These are phyloP conservation scores for Pseudogymnoascus destructans DNA, from an alignment of 2,329 filamentous ascomycete genomes.

Conservation along the genomic window DNA sequence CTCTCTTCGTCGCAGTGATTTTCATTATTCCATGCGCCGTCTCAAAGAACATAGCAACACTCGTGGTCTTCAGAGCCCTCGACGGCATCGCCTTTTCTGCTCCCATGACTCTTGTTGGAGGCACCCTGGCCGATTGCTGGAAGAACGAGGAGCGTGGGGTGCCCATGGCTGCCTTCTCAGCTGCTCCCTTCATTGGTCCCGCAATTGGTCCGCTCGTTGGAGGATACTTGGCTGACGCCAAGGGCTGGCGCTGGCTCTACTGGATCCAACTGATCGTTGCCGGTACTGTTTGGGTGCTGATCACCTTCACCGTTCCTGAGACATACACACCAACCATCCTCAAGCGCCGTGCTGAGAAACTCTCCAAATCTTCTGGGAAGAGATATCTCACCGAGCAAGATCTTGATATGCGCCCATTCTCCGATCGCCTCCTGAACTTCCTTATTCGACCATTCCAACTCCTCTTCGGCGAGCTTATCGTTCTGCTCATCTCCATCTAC, in stretches of 20 bases:
- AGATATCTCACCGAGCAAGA: slow-evolving; percentile 65
- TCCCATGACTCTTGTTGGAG: slow-evolving; percentile 75
- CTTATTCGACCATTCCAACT: slow-evolving; percentile 74
- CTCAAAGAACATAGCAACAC: slow-evolving; percentile 59
- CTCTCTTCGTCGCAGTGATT: slow-evolving; percentile 46
- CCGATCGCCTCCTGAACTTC: slow-evolving; percentile 59
- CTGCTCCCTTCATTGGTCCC: slow-evolving; percentile 71
- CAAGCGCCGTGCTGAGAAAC: slow-evolving; percentile 52
- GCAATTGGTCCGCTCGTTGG: slow-evolving; percentile 66
- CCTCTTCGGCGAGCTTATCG: slow-evolving; percentile 71
- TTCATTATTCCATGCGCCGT: slow-evolving; percentile 74
- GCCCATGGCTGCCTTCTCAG: slow-evolving; percentile 75
- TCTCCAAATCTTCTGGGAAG: slow-evolving; percentile 57
- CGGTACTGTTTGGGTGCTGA: slow-evolving; percentile 55
- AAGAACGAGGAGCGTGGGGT: slow-evolving; percentile 70
- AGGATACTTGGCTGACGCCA: slow-evolving; percentile 57
- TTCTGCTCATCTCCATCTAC: slow-evolving; percentile 71
- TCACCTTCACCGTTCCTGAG: slow-evolving; percentile 81
- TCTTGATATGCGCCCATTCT: slow-evolving; percentile 56
- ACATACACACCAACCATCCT: slow-evolving; percentile 77
- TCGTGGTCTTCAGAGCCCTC: slow-evolving; percentile 63
- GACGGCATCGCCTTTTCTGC: slow-evolving; percentile 77
- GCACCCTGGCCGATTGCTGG: slow-evolving; percentile 76
- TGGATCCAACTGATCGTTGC: slow-evolving; percentile 75
- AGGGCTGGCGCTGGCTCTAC: slow-evolving; percentile 74